Base-by-base conservation (phyloP, 768 basidiomycete species). In the Kwoniella sp. region DNA sequence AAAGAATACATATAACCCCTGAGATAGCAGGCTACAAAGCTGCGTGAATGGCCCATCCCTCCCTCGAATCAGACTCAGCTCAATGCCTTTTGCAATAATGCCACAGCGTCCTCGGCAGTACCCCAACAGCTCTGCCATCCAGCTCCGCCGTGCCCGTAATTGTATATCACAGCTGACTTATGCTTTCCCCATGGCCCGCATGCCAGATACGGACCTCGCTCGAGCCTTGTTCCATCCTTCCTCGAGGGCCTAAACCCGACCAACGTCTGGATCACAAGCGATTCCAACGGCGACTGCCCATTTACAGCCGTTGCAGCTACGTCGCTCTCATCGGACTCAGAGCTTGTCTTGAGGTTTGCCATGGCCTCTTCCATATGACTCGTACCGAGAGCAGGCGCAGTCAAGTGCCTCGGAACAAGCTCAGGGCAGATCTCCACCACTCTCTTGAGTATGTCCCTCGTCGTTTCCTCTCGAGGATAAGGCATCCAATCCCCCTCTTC, bases 121-220 rank as follows among this genome's bases (percentile, higher is more conserved):
- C 77, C 80, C 79, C 79, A 81, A n/a, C 69, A 71, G 40, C 69
- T 71, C 64, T 81, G 80, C 79, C 79, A 81, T 10, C 80, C 80
- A 25, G 72, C 77, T 0, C 80, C 80, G 1, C 78, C 78, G 52
- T 81, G 80, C 7, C 80, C 80, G 58, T 80, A 81, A 56, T 80
- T 79, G 60, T 78, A 71, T 2, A 79, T 57, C 2, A 81, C 69
- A 25, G 30, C 63, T 12, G 61, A 67, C 22, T 17, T 21, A 9
- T 9, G 40, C 40, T 19, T 15, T 44, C 4, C 40, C 8, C 17
- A 9, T 15, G 40, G 17, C 6, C 52, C 53, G 33, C 66, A 25
- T n/a, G n/a, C 17, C 36, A 72, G n/a, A 51, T 70, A 63, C 37
- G 49, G 57, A 27, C 69, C 67, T 40, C 44, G 49, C 46, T 78